Percentiles rank a stretch among this genome's conserved stretches.
Evolutionary conservation across 345 rosid species (phyloP).

Genomic region (Euphorbia peplus): DNA sequence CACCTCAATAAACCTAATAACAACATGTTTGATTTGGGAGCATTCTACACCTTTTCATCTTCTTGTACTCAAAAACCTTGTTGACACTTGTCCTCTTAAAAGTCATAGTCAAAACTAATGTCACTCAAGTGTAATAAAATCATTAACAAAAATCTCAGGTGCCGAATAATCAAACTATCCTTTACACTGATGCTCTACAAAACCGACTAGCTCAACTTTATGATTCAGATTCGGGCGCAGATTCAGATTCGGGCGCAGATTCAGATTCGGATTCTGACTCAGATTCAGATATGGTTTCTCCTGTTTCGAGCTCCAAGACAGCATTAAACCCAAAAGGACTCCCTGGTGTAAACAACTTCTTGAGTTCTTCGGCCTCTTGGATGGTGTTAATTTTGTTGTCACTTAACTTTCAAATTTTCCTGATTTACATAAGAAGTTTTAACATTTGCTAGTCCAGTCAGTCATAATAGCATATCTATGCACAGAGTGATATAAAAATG

Average conservation of each 20-base stretch:
- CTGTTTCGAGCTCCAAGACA: conserved; percentile 43
- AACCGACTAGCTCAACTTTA: neutral
- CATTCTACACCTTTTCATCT: too few relatives aligned
- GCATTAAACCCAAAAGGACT: conserved; percentile 50
- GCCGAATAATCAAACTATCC: neutral
- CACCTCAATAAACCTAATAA: too few relatives aligned
- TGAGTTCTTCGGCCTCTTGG: conserved; percentile 51
- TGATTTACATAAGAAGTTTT: conserved; percentile 13
- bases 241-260: too few relatives aligned
- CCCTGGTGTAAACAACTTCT: conserved; percentile 48
- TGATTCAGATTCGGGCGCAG: neutral
- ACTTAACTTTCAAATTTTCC: conserved; percentile 52
- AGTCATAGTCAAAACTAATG: too few relatives aligned
- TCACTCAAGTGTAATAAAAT: too few relatives aligned
- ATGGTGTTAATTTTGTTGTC: conserved; percentile 53
- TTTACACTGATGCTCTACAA: neutral
- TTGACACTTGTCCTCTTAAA: too few relatives aligned
- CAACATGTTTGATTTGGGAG: too few relatives aligned
- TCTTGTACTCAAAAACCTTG: too few relatives aligned
- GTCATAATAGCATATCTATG: neutral
- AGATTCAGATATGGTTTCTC: conserved; percentile 17
- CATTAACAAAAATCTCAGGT: neutral
- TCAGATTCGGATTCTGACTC: neutral
- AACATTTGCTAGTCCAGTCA: neutral
- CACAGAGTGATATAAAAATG: neutral